phyloP scores from a whole-genome alignment of 2,329 filamentous ascomycete genomes.

The Myriosclerotinia curreyana region DNA sequence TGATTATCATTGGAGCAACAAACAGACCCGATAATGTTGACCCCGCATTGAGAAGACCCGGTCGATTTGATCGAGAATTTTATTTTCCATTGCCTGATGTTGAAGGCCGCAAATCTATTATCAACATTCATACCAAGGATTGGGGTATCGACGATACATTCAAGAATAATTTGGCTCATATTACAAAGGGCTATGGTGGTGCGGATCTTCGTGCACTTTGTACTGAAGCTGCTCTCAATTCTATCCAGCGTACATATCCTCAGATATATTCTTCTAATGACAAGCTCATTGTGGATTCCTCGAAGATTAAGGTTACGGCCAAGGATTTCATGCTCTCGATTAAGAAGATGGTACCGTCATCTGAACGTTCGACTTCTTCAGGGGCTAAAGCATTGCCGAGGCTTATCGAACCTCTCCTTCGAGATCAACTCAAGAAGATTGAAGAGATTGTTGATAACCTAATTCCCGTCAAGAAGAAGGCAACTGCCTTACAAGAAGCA shows the following conservation, averaged over 20 bases:
- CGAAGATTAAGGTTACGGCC: constrained; percentile 79
- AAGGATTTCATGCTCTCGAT: constrained; percentile 97
- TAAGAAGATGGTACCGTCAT: constrained; percentile 94
- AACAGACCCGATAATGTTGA: constrained; percentile 97
- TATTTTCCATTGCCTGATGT: constrained; percentile 91
- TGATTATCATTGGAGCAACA: constrained; percentile 98
- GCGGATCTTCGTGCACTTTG: constrained; percentile 91
- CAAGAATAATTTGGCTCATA: constrained; percentile 77
- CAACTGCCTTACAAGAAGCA: constrained; percentile 89
- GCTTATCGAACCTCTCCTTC: constrained; percentile 76
- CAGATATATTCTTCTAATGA: constrained; percentile 91
- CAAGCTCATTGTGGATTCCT: constrained; percentile 84
- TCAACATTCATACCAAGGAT: constrained; percentile 92
- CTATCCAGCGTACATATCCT: constrained; percentile 91
- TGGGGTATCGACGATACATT: constrained; percentile 82
- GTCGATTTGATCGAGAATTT: constrained; percentile 95
- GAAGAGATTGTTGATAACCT: constrained; percentile 68
- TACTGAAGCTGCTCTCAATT: constrained; percentile 92
- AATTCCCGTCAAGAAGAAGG: constrained; percentile 79
- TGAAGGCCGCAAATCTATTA: constrained; percentile 76
- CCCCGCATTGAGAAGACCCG: constrained; percentile 87
- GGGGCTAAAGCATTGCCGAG: constrained; percentile 78
- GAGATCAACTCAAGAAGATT: constrained; percentile 68
- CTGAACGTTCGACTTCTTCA: constrained; percentile 82
- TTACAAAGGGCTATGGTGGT: constrained; percentile 95